A percentile compares a stretch with the other conserved stretches of the same genome.
phyloP scores from a whole-genome alignment of 805 yeast species.

The Cyberlindnera sargentensis region DNA sequence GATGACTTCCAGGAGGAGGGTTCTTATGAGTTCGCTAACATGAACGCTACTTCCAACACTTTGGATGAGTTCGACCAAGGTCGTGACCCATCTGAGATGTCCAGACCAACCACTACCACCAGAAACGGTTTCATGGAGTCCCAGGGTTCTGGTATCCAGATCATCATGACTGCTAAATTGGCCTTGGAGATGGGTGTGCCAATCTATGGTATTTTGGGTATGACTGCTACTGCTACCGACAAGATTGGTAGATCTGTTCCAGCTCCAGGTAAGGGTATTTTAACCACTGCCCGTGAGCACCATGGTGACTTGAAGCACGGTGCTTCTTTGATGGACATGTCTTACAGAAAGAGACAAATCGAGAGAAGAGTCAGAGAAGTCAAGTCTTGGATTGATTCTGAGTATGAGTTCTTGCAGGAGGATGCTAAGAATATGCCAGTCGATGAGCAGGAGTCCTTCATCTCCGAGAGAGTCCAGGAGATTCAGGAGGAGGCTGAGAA shows the following conservation, averaged over 20 bases:
- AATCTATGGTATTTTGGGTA: slow-evolving; percentile 88
- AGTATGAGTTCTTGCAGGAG: slow-evolving; percentile 59
- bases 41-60: slow-evolving; percentile 96
- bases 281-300: slow-evolving; percentile 95
- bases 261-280: slow-evolving; percentile 99
- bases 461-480: slow-evolving; percentile 81
- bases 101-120: slow-evolving; percentile 94
- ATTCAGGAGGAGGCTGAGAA: slow-evolving; percentile 75
- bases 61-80: slow-evolving; percentile 86
- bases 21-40: slow-evolving; percentile 94
- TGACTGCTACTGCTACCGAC: slow-evolving; percentile 96
- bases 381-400: slow-evolving; percentile 78
- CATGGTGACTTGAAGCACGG: slow-evolving; percentile 74
- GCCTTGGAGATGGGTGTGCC: slow-evolving; percentile 99
- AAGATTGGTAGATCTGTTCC: slow-evolving; percentile 99
- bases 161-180: slow-evolving; percentile 89
- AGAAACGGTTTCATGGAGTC: slow-evolving; percentile 99
- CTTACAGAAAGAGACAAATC: slow-evolving; percentile 91
- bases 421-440: slow-evolving; percentile 53
- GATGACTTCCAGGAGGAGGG: slow-evolving; percentile 99
- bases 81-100: slow-evolving; percentile 97
- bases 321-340: slow-evolving; percentile 76
- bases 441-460: slow-evolving; percentile 50
- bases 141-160: slow-evolving; percentile 98
- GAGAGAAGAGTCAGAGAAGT: slow-evolving; percentile 71